Evolutionary conservation across 768 basidiomycete species (phyloP), one percentile per base, ranked within the genome.

Genomic region (Suillus variegatus): DNA sequence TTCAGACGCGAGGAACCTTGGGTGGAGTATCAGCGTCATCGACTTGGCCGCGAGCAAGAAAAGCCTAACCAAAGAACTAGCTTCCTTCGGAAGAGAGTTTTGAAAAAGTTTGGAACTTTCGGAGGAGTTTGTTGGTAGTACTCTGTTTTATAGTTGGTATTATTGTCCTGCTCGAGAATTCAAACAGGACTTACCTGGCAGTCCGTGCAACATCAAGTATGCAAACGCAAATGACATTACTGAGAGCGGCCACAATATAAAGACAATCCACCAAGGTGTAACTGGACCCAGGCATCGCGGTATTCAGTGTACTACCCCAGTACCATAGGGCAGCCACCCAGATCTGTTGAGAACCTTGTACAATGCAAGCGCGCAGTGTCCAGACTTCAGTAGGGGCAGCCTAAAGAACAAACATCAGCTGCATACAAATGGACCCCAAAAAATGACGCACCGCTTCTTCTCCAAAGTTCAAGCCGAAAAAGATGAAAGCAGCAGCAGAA

Each of bases 311-410:
- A 76, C 89, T 87, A 69, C 95, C 95, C 95, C 95, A 97, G 73
- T 94, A 97, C 95, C 95, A 97, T 43, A 97, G 79, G 8, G 92
- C 95, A 4, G 95, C 92, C 14, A 97, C 91, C 95, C 95, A 97
- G 46, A 97, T 87, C 78, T 97, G 95, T 70, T 97, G 95, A 12
- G 94, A 91, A 47, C 95, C 95, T 78, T 97, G 95, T 0, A 97
- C 95, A 67, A 96, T 80, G 75, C 94, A 96, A 14, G 95, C 95
- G 40, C 95, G 86, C 65, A 95, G 74, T 38, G 90, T 92, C 95
- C 95, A 97, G 18, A 97, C 88, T 76, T 97, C 95, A 8, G 95
- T 96, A 1, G 95, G 94, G 63, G 95, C 94, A 71, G 95, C 95
- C 87, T 92, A 71, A 47, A 38, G 12, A 54, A 67, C 40, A 51